These are phyloP conservation scores for Penicillium italicum DNA, from an alignment of 2,329 filamentous ascomycete species.

Conservation along the genomic window DNA sequence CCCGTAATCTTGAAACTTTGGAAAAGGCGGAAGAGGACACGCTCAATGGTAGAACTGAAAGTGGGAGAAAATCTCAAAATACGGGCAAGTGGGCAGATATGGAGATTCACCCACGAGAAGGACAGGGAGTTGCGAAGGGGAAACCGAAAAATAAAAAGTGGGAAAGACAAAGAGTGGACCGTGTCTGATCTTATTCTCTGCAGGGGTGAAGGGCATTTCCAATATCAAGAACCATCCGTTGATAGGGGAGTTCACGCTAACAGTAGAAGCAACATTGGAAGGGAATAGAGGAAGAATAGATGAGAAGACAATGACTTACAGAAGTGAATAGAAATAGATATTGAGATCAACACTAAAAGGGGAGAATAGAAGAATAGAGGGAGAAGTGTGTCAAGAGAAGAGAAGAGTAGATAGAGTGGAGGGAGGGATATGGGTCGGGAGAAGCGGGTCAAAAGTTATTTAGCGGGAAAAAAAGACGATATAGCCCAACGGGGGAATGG, in stretches of 20 bases:
- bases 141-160: slow-evolving; percentile 15
- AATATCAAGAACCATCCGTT: slow-evolving; percentile 18
- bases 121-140: slow-evolving; percentile 12
- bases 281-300: background rate
- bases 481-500: slow-evolving; percentile 5
- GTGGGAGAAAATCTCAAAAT: slow-evolving; percentile 22
- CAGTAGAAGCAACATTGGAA: background rate
- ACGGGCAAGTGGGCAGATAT: slow-evolving; percentile 18
- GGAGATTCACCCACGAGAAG: slow-evolving; percentile 4
- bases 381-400: slow-evolving; percentile 2
- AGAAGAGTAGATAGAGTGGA: slow-evolving; percentile 14
- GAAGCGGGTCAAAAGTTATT: slow-evolving; percentile 8
- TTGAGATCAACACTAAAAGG: background rate
- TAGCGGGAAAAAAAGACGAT: slow-evolving; percentile 8
- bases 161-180: slow-evolving; percentile 22
- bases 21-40: slow-evolving; percentile 1
- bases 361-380: background rate
- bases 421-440: slow-evolving; percentile 12
- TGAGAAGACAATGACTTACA: background rate
- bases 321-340: background rate
- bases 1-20: background rate
- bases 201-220: slow-evolving; percentile 19
- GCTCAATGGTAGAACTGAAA: slow-evolving; percentile 9
- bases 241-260: slow-evolving; percentile 2
- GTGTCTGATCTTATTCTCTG: slow-evolving; percentile 25